Evolutionary conservation across 441 rosid species (phyloP).

Genomic region (Euphorbia schlechtendalii): DNA sequence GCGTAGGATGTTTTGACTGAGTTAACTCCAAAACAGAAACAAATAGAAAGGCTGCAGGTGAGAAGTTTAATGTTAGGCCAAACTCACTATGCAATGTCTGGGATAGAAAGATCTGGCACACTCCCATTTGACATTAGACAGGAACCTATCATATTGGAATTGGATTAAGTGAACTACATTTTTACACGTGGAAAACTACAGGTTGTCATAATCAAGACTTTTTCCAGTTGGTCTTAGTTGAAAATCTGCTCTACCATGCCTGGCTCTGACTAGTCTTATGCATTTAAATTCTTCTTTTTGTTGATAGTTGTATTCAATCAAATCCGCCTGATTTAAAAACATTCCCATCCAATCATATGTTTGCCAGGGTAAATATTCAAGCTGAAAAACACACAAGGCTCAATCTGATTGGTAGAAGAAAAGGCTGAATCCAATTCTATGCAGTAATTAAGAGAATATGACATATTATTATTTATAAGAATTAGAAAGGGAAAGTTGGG

Average conservation of each 20-base stretch:
- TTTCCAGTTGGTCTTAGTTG: conserved; percentile 26
- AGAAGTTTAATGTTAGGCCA: conserved; percentile 36
- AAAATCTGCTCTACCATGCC: conserved; percentile 18
- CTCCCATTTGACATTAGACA: conserved; percentile 44
- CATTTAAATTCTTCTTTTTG: conserved; percentile 14
- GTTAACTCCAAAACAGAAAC: too few relatives aligned
- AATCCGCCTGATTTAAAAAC: conserved; percentile 32
- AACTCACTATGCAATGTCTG: conserved; percentile 29
- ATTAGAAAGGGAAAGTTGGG: neutral
- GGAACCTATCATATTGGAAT: conserved; percentile 25
- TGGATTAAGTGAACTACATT: conserved; percentile 69
- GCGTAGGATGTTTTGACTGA: neutral
- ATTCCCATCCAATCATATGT: conserved; percentile 24
- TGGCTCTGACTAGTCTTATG: conserved; percentile 39
- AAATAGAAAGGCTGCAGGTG: neutral
- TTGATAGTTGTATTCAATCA: conserved; percentile 27
- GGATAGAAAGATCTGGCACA: conserved; percentile 33
- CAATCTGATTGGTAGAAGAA: neutral
- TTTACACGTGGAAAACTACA: conserved; percentile 40
- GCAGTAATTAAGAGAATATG: neutral
- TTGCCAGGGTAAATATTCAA: conserved; percentile 12
- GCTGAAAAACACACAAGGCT: conserved; percentile 19
- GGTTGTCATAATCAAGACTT: conserved; percentile 40
- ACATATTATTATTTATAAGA: neutral
- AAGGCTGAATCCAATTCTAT: conserved; percentile 14